Conservation (phyloP, 1,284 basidiomycete species). For the Trichosporon sp. region DNA sequence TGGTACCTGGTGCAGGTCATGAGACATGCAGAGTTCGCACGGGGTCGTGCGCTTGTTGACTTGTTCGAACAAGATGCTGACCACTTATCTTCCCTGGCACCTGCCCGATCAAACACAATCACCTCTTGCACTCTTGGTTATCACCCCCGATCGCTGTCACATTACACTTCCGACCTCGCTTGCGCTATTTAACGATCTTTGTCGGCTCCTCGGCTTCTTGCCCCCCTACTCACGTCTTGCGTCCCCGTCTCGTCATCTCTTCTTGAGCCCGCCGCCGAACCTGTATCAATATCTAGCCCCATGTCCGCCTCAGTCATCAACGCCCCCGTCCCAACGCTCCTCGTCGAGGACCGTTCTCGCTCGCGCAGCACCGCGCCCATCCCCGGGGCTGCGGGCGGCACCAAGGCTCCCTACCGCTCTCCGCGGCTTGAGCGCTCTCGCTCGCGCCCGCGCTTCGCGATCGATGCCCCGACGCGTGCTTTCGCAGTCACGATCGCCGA, state of each 20-base stretch:
- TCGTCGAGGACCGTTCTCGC: slow-evolving; percentile 8
- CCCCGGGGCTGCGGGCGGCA: background rate
- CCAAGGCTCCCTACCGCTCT: slow-evolving; percentile 24
- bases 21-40: background rate
- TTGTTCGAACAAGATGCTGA: background rate
- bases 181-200: slow-evolving; percentile 1
- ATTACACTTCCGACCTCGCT: background rate
- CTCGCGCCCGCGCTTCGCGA: slow-evolving; percentile 27
- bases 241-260: background rate
- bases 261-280: background rate
- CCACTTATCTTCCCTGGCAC: background rate
- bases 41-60: slow-evolving; percentile 3
- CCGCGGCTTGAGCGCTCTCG: slow-evolving; percentile 30
- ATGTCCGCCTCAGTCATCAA: slow-evolving; percentile 15
- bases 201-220: background rate
- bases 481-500: slow-evolving; percentile 25
- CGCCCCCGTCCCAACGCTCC: slow-evolving; percentile 6
- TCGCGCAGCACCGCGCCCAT: background rate
- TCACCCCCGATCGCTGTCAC: slow-evolving; percentile 7
- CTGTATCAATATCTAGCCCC: background rate
- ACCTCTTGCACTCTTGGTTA: background rate
- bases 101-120: slow-evolving; percentile 1
- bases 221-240: background rate
- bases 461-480: slow-evolving; percentile 24
- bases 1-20: slow-evolving; percentile 3